A percentile compares a stretch with the other conserved stretches of the same genome.
phyloP scores from a whole-genome alignment of 495 filamentous ascomycete genomes.

The Xylaria sp. region DNA sequence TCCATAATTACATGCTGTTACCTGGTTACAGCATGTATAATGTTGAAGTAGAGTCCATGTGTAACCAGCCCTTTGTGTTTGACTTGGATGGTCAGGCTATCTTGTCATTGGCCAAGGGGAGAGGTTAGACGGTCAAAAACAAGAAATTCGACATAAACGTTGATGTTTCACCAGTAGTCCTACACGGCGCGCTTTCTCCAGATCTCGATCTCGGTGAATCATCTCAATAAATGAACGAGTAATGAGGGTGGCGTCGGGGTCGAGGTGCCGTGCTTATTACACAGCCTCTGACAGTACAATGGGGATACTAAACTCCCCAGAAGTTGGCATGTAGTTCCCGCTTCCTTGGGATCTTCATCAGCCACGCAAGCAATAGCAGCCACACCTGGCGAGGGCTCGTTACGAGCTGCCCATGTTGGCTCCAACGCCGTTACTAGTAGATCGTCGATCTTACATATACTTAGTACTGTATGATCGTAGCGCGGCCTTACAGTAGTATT shows the following conservation, averaged over 20 bases:
- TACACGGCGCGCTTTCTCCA: constrained; percentile 7
- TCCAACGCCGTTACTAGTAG: constrained; percentile 26
- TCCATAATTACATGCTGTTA: constrained; percentile 9
- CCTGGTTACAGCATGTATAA: constrained; percentile 4
- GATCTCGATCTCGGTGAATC: constrained; percentile 13
- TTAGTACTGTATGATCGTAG: constrained; percentile 11
- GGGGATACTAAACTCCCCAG: constrained; percentile 9
- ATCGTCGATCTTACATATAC: constrained; percentile 24
- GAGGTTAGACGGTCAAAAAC: constrained; percentile 3
- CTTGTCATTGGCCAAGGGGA: constrained; percentile 1
- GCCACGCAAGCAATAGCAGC: constrained; percentile 27
- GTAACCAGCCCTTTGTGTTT: not conserved
- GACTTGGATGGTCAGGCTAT: not conserved
- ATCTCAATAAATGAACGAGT: not conserved
- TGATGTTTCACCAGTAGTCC: not conserved
- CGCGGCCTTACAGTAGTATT: constrained; percentile 8
- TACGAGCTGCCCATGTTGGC: constrained; percentile 24
- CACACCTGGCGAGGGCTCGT: constrained; percentile 17
- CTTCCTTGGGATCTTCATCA: constrained; percentile 10
- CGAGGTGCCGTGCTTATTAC: constrained; percentile 1
- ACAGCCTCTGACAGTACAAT: not conserved
- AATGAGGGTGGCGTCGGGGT: not conserved
- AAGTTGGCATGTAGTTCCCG: constrained; percentile 11
- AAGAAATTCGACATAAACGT: constrained; percentile 9
- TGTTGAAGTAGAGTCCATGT: not conserved